These are phyloP conservation scores for Candida methanosorbosa DNA, from an alignment of 805 yeast species.

Conservation along the genomic window DNA sequence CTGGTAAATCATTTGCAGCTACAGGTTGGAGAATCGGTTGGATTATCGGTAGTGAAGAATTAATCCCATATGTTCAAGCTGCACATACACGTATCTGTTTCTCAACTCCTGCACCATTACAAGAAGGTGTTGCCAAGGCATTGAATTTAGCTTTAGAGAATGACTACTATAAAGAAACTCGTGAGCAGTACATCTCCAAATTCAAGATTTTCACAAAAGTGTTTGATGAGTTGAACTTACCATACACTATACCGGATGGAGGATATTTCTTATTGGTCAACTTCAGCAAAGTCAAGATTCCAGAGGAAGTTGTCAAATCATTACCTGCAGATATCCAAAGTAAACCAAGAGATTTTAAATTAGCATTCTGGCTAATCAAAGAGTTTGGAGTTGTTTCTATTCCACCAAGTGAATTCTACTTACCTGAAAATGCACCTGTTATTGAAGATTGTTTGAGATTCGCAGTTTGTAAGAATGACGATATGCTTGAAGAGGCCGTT, in stretches of 20 bases:
- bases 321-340: slow-evolving; percentile 62
- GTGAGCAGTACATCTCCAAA: slow-evolving; percentile 60
- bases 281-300: slow-evolving; percentile 73
- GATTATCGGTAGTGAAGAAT: slow-evolving; percentile 80
- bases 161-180: slow-evolving; percentile 63
- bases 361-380: slow-evolving; percentile 87
- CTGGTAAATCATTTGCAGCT: slow-evolving; percentile 97
- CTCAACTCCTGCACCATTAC: slow-evolving; percentile 83
- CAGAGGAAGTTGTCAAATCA: slow-evolving; percentile 48
- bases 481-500: slow-evolving; percentile 72
- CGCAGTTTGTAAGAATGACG: slow-evolving; percentile 94
- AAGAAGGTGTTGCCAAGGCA: slow-evolving; percentile 84
- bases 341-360: slow-evolving; percentile 78
- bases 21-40: slow-evolving; percentile 99
- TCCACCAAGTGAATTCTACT: slow-evolving; percentile 94
- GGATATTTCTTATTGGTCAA: slow-evolving; percentile 90
- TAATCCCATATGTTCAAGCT: slow-evolving; percentile 70
- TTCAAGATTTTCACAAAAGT: slow-evolving; percentile 64
- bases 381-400: slow-evolving; percentile 93
- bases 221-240: slow-evolving; percentile 80
- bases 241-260: slow-evolving; percentile 89
- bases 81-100: slow-evolving; percentile 96
- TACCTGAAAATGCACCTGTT: slow-evolving; percentile 57
- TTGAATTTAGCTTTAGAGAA: slow-evolving; percentile 51
- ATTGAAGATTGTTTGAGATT: slow-evolving; percentile 85